Base-by-base conservation (phyloP, 805 yeast species). In the Myxozyma geophila region DNA sequence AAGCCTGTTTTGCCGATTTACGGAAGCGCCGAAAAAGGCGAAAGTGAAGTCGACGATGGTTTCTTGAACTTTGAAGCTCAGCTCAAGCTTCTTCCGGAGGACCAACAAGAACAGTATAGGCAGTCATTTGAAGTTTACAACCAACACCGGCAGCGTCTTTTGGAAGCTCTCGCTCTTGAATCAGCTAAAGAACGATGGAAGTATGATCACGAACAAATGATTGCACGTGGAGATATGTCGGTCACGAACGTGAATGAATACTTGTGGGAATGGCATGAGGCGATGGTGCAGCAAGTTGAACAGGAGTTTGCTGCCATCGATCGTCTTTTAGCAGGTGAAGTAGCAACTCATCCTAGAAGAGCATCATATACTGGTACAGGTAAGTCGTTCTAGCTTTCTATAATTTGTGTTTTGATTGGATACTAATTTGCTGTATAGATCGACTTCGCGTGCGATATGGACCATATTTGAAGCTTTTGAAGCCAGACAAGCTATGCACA, bases 131-230 rank as follows among this genome's bases (percentile, higher is more conserved):
- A 91, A 67, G 75, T 80, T 1, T 84, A 88, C 69, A 92, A 95
- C 69, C 84, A 83, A 60, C 85, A 84, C 33, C 84, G 99, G 73
- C 97, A 95, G 74, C 79, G 83, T 52, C 82, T 82, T 37, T 74
- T 95, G 39, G 99, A 95, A 75, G 79, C 85, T 19, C 82, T 88
- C 63, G 93, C 96, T 2, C 80, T 89, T 1, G 92, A 89, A 67
- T 92, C 93, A 0, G 96, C 98, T 0, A 85, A 84, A 67, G 90
- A 87, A 71, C 88, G 89, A 74, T 93, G 99, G 99, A 87, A 85
- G 73, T 87, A 86, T 69, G 92, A 87, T 67, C 88, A 84, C 70
- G 96, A 90, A 70, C 85, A 83, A 58, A 81, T 85, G 72, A 79
- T 80, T 62, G 80, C 81, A 54, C 81, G 87, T 68, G 90, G 90